Conservation (phyloP, 108 stramenopile species). For the Stephanodiscus minutulus region DNA sequence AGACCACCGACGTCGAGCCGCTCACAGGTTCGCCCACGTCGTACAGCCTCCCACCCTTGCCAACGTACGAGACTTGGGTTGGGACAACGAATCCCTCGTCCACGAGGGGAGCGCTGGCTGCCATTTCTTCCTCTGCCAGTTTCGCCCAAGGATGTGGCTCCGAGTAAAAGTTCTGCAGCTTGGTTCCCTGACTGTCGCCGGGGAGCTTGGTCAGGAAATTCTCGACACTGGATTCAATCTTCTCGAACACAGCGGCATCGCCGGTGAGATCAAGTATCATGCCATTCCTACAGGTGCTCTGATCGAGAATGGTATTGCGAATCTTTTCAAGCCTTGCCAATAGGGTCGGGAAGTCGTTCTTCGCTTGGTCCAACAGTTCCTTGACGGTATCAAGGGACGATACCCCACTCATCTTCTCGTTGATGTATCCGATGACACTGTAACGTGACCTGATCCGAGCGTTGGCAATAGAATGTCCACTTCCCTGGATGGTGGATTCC, state of each 20-base stretch:
- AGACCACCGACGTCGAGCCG: constrained; percentile 80
- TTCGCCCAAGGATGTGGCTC: constrained; percentile 81
- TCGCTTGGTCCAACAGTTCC: constrained; percentile 81
- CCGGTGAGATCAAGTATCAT: constrained; percentile 95
- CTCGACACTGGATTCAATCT: constrained; percentile 70
- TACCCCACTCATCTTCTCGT: constrained; percentile 91
- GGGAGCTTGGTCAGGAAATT: constrained; percentile 75
- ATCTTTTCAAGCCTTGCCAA: constrained; percentile 86
- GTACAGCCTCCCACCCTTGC: constrained; percentile 87
- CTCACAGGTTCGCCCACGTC: constrained; percentile 81
- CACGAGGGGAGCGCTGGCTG: constrained; percentile 55
- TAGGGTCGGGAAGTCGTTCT: constrained; percentile 93
- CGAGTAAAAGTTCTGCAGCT: constrained; percentile 73
- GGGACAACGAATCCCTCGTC: constrained; percentile 96
- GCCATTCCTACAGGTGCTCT: constrained; percentile 71
- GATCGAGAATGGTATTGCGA: constrained; percentile 72
- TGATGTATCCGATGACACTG: constrained; percentile 85
- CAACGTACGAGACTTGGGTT: constrained; percentile 95
- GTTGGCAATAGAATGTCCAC: constrained; percentile 88
- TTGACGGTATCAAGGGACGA: constrained; percentile 80
- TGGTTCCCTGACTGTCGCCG: constrained; percentile 62
- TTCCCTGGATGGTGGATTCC: constrained; percentile 75
- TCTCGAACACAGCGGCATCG: constrained; percentile 69
- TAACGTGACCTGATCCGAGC: constrained; percentile 79
- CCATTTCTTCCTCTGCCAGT: constrained; percentile 77